These are phyloP conservation scores for Camelina hispida DNA, from an alignment of 345 rosid species.

Conservation along the genomic window DNA sequence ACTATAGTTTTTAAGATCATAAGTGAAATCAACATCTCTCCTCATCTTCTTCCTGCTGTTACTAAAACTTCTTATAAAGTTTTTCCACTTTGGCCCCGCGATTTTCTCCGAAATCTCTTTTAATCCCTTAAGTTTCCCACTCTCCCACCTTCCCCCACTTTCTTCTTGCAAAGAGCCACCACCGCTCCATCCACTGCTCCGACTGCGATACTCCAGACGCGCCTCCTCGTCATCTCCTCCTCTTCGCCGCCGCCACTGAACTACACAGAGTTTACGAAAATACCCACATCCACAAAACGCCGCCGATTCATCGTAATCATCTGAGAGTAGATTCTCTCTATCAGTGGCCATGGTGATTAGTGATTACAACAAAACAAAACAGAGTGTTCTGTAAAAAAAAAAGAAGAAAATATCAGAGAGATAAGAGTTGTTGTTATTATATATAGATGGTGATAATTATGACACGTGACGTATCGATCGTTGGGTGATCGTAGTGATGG, in stretches of 20 bases:
- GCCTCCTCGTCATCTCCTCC: constrained; percentile 16
- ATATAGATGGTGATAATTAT: neutral
- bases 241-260: constrained; percentile 31
- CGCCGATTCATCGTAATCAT: constrained; percentile 46
- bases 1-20: constrained; percentile 68
- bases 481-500: neutral
- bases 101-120: constrained; percentile 56
- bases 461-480: constrained; percentile 31
- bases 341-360: constrained; percentile 39
- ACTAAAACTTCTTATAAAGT: constrained; percentile 55
- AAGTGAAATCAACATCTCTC: constrained; percentile 49
- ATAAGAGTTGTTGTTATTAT: no score
- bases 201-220: neutral
- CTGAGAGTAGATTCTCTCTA: constrained; percentile 29
- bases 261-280: constrained; percentile 34
- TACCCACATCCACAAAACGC: constrained; percentile 49
- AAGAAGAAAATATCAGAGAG: neutral
- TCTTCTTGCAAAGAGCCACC: constrained; percentile 35
- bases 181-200: constrained; percentile 2
- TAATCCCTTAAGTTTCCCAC: constrained; percentile 45
- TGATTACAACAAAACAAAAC: neutral
- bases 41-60: constrained; percentile 41
- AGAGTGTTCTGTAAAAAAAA: neutral
- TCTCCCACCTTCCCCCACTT: constrained; percentile 47
- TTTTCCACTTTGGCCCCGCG: constrained; percentile 75